Percentiles rank a stretch among this genome's conserved stretches.
Evolutionary conservation across 73 alveolate genomes (phyloP).

Genomic region (Paramecium sexaurelia): DNA sequence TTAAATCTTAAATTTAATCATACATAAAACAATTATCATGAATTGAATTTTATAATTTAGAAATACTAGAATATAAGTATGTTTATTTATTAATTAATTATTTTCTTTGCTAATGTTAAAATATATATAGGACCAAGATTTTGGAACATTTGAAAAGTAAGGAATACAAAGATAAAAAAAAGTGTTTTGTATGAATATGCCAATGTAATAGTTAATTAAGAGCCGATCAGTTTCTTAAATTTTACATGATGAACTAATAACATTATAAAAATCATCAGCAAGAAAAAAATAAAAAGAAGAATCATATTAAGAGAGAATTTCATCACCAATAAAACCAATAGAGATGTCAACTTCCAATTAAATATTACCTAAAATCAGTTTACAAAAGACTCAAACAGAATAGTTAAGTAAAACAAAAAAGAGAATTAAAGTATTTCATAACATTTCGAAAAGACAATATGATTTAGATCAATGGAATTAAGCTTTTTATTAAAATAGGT

Average conservation of each 20-base stretch:
- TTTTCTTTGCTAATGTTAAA: neutral
- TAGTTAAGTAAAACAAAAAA: neutral
- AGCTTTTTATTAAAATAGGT: neutral
- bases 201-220: conserved; percentile 30
- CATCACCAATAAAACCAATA: neutral
- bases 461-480: neutral
- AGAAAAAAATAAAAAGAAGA: conserved; percentile 24
- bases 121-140: conserved; percentile 44
- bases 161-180: neutral
- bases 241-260: conserved; percentile 6
- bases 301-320: neutral
- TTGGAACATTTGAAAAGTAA: neutral
- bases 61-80: no score
- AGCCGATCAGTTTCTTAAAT: conserved; percentile 44
- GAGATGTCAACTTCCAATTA: neutral
- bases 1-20: no score
- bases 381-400: neutral
- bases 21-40: neutral
- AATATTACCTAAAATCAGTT: neutral
- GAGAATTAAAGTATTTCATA: neutral
- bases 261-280: conserved; percentile 30
- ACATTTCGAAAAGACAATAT: neutral
- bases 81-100: neutral
- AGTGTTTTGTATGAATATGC: conserved; percentile 1
- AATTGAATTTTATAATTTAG: no score